phyloP scores from a whole-genome alignment of 306 rosid species.

The Gillenia trifoliata region DNA sequence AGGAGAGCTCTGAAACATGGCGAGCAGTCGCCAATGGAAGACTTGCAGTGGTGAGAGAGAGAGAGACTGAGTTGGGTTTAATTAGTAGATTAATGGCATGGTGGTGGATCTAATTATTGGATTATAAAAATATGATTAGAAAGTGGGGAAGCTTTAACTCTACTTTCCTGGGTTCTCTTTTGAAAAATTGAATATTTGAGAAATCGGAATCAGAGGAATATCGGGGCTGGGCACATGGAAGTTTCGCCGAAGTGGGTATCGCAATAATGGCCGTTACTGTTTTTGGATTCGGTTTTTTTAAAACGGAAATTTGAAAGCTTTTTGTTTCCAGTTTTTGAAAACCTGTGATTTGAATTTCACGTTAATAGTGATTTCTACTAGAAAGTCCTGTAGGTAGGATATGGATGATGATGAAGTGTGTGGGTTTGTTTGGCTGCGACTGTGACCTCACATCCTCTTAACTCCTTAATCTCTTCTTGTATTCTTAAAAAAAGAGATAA shows the following conservation, averaged over 20 bases:
- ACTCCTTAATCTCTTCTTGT: background rate
- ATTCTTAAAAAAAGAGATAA: too few species aligned
- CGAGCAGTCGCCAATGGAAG: background rate
- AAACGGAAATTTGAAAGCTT: background rate
- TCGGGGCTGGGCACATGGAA: background rate
- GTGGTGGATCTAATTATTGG: background rate
- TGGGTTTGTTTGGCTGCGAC: background rate
- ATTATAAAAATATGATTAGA: background rate
- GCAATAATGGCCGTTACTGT: background rate
- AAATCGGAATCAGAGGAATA: background rate
- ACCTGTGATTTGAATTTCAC: background rate
- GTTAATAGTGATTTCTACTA: too few species aligned
- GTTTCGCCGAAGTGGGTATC: background rate
- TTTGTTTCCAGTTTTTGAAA: background rate
- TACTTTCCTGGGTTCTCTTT: background rate
- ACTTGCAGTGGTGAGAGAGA: background rate
- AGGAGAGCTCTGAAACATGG: background rate
- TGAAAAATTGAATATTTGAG: background rate
- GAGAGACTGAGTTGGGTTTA: too few species aligned
- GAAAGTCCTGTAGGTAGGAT: constrained; percentile 5
- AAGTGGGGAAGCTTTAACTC: background rate
- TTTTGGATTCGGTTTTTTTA: background rate
- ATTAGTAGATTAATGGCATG: too few species aligned
- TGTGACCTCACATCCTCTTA: background rate
- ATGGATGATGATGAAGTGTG: background rate